These are phyloP conservation scores for Pilasporangium apinafurcum DNA, from an alignment of 352 stramenopile species.

Conservation along the genomic window DNA sequence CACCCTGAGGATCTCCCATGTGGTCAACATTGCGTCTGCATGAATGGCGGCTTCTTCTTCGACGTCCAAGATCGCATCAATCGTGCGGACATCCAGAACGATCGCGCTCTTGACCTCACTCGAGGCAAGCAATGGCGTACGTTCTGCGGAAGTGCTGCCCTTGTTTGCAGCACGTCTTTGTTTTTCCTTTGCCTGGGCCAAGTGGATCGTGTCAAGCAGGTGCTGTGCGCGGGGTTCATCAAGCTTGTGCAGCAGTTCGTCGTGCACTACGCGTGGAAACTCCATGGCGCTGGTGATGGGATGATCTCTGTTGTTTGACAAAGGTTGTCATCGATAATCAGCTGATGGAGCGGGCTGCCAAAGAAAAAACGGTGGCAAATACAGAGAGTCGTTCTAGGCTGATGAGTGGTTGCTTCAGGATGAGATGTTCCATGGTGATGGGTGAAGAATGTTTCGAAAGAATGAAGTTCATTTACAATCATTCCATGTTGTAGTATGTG, in stretches of 20 bases:
- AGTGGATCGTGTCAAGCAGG: conserved; percentile 9
- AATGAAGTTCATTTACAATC: too few species aligned
- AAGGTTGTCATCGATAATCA: too few species aligned
- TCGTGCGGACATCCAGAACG: conserved; percentile 5
- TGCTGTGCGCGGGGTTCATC: conserved; percentile 22
- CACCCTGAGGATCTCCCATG: conserved; percentile 9
- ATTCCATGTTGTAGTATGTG: too few species aligned
- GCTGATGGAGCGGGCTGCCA: too few species aligned
- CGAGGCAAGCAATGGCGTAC: conserved; percentile 14
- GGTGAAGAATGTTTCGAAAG: too few species aligned
- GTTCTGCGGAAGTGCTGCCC: conserved; percentile 5
- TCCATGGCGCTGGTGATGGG: conserved; percentile 21
- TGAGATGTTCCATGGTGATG: too few species aligned
- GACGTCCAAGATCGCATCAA: conserved; percentile 11
- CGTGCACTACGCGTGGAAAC: conserved; percentile 14
- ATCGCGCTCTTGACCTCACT: conserved; percentile 2
- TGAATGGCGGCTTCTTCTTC: conserved; percentile 17
- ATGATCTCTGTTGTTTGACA: too few species aligned
- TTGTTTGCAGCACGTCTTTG: conserved; percentile 13
- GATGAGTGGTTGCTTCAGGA: too few species aligned
- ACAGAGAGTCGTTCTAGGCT: too few species aligned
- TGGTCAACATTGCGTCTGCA: conserved; percentile 9
- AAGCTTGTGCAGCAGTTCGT: conserved; percentile 20
- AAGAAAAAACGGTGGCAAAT: too few species aligned
- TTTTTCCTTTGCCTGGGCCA: too few species aligned